Conservation (phyloP, 2,329 filamentous ascomycete species). For the Fonsecaea pedrosoi region DNA sequence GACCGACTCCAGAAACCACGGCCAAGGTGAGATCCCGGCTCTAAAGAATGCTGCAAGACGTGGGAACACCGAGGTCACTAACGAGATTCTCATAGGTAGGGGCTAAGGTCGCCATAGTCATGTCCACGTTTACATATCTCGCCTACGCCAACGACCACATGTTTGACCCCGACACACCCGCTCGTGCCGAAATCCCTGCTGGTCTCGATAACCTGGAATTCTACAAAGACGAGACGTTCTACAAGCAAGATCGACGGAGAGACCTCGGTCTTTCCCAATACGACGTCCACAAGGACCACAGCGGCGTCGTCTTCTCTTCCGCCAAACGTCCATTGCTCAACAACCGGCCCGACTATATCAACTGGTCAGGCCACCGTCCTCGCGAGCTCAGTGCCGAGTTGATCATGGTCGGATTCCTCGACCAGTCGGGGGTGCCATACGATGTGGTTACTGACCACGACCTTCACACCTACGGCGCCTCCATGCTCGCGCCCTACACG, state of each 20-base stretch:
- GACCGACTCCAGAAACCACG: neutral
- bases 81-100: too few relatives aligned
- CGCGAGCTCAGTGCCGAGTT: constrained; percentile 48
- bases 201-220: too few relatives aligned
- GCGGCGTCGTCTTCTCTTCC: constrained; percentile 44
- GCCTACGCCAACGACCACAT: constrained; percentile 51
- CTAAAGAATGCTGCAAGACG: constrained; percentile 19
- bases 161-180: too few relatives aligned
- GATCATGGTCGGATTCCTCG: constrained; percentile 46
- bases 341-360: constrained; percentile 46
- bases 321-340: constrained; percentile 48
- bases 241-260: constrained; percentile 42
- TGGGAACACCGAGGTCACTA: neutral
- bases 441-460: constrained; percentile 49
- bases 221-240: too few relatives aligned
- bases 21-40: constrained; percentile 30
- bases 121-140: constrained; percentile 49
- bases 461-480: constrained; percentile 40
- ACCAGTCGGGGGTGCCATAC: constrained; percentile 43
- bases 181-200: too few relatives aligned
- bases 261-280: constrained; percentile 50
- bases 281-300: constrained; percentile 49
- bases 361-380: constrained; percentile 48
- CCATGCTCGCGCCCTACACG: constrained; percentile 36
- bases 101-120: constrained; percentile 42